A percentile compares a stretch with the other conserved stretches of the same genome.
Evolutionary conservation across 495 filamentous ascomycete species (phyloP).

Genomic region (Chaetomium cochliodes): DNA sequence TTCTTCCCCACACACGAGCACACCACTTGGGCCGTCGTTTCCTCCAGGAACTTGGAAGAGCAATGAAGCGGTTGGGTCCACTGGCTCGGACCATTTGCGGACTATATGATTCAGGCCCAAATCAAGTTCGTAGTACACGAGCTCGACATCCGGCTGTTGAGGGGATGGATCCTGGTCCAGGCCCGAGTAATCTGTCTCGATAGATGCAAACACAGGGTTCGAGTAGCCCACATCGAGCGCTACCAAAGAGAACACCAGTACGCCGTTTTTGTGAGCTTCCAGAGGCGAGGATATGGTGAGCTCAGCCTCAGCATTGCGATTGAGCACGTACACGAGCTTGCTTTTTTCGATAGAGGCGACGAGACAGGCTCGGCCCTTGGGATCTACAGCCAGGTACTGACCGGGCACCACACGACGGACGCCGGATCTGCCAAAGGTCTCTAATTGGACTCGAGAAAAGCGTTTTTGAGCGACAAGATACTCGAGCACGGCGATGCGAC

Average conservation of each 20-base stretch:
- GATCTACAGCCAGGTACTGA: background rate
- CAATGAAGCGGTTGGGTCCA: slow-evolving; percentile 84
- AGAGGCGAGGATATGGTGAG: slow-evolving; percentile 94
- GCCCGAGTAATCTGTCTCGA: slow-evolving; percentile 90
- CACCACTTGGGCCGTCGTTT: slow-evolving; percentile 89
- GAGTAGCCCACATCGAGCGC: slow-evolving; percentile 93
- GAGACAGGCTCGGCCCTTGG: slow-evolving; percentile 4
- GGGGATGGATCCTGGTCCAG: slow-evolving; percentile 86
- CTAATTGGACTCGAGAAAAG: background rate
- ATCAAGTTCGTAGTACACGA: slow-evolving; percentile 97
- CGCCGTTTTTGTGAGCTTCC: slow-evolving; percentile 93
- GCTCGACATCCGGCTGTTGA: slow-evolving; percentile 75
- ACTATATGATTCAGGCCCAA: slow-evolving; percentile 88
- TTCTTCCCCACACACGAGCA: slow-evolving; percentile 89
- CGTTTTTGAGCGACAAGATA: background rate
- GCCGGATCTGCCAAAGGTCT: background rate
- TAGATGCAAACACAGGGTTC: slow-evolving; percentile 89
- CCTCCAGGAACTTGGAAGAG: slow-evolving; percentile 96
- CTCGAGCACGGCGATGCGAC: slow-evolving; percentile 4
- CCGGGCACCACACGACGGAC: background rate
- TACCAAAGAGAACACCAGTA: slow-evolving; percentile 81
- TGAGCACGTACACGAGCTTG: background rate
- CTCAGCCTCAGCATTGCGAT: slow-evolving; percentile 59
- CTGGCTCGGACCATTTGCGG: slow-evolving; percentile 90
- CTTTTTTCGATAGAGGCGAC: background rate